phyloP scores from a whole-genome alignment of 352 stramenopile genomes.

The Phytophthora nicotianae region DNA sequence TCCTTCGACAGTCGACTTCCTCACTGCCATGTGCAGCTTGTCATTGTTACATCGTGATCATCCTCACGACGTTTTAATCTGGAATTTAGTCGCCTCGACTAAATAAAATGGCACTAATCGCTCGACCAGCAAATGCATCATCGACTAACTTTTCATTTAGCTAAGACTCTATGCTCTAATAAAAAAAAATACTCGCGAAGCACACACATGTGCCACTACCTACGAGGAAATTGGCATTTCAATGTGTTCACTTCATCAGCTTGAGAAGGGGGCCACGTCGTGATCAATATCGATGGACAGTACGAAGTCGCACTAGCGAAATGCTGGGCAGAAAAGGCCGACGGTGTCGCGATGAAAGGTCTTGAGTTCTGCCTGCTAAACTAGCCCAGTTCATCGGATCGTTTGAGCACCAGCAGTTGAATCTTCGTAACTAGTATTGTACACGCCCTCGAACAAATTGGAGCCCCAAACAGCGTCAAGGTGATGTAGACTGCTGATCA shows the following conservation, averaged over 20 bases:
- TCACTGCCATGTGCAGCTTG: slow-evolving; percentile 6
- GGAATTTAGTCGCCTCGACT: slow-evolving; percentile 15
- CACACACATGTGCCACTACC: background rate
- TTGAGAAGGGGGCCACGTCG: slow-evolving; percentile 9
- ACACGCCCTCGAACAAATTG: background rate
- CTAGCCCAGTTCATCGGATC: slow-evolving; percentile 2
- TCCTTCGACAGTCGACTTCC: slow-evolving; percentile 28
- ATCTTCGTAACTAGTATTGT: background rate
- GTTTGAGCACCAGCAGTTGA: slow-evolving; percentile 11
- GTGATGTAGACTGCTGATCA: slow-evolving; percentile 3
- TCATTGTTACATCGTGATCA: slow-evolving; percentile 20
- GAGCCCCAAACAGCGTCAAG: background rate
- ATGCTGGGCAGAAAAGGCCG: slow-evolving; percentile 16
- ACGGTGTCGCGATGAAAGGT: slow-evolving; percentile 1
- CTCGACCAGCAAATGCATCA: slow-evolving; percentile 13
- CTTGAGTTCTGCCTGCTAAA: background rate
- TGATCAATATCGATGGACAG: background rate
- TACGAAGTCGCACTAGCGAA: slow-evolving; percentile 16
- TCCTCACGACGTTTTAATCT: slow-evolving; percentile 13
- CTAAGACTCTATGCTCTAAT: too few species aligned
- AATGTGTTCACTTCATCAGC: background rate
- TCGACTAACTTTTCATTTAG: too few species aligned
- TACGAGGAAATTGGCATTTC: background rate
- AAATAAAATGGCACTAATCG: slow-evolving; percentile 14
- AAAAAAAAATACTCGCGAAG: too few species aligned